Evolutionary conservation across 2,329 filamentous ascomycete genomes (phyloP).

Genomic region (Penicillium sp.): DNA sequence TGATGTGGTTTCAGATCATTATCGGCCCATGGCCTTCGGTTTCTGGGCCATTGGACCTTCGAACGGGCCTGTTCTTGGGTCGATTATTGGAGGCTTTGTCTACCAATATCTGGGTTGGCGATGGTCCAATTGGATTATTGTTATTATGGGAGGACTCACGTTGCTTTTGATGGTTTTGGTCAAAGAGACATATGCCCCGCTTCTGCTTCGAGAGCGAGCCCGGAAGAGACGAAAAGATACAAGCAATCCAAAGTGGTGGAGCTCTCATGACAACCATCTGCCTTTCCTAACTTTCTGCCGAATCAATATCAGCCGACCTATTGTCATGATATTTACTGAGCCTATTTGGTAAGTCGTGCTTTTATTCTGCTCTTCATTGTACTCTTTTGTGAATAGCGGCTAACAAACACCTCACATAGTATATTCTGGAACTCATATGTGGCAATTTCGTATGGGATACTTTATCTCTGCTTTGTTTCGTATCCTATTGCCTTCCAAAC

Average conservation of each 20-base stretch:
- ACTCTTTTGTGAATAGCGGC: not conserved
- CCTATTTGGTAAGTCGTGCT: conserved; percentile 67
- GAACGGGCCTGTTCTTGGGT: conserved; percentile 68
- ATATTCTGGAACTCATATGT: conserved; percentile 71
- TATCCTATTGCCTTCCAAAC: conserved; percentile 79
- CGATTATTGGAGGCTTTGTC: conserved; percentile 76
- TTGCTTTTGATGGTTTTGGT: conserved; percentile 60
- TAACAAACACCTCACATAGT: conserved; percentile 40
- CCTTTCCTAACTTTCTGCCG: conserved; percentile 65
- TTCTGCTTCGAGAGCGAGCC: conserved; percentile 66
- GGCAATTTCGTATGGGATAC: conserved; percentile 75
- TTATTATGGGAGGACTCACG: conserved; percentile 68
- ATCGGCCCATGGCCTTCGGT: conserved; percentile 74
- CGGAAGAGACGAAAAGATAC: conserved; percentile 64
- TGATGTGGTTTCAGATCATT: conserved; percentile 75
- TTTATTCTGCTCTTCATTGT: no score
- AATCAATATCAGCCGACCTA: conserved; percentile 72
- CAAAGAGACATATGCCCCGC: conserved; percentile 74
- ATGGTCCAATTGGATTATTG: conserved; percentile 80
- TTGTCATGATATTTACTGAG: conserved; percentile 73
- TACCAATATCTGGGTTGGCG: conserved; percentile 71
- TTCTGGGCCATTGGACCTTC: conserved; percentile 80
- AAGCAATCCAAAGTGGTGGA: conserved; percentile 71
- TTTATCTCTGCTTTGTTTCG: conserved; percentile 85
- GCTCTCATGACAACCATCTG: conserved; percentile 70